phyloP scores from a whole-genome alignment of 768 basidiomycete genomes.

The Boletus sp. region DNA sequence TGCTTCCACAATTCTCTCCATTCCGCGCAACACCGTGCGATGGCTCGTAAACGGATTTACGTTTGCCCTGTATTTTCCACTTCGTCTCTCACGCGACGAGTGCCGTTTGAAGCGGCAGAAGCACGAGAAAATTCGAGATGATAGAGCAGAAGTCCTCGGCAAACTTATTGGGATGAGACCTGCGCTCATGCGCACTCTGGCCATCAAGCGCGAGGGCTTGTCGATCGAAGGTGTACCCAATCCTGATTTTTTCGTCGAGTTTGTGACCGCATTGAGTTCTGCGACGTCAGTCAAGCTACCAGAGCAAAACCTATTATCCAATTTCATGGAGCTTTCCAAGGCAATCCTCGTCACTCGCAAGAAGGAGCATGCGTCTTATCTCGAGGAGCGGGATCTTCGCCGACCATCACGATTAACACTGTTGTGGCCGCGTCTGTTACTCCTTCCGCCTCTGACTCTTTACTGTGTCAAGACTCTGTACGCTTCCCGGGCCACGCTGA shows the following conservation, averaged over 20 bases:
- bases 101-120: slow-evolving; percentile 55
- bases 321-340: slow-evolving; percentile 17
- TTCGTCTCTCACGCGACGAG: slow-evolving; percentile 65
- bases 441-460: slow-evolving; percentile 67
- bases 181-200: slow-evolving; percentile 36
- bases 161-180: slow-evolving; percentile 54
- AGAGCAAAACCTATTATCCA: slow-evolving; percentile 8
- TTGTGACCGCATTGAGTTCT: slow-evolving; percentile 18
- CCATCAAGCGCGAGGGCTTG: slow-evolving; percentile 2
- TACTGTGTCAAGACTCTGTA: slow-evolving; percentile 51
- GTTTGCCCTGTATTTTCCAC: slow-evolving; percentile 41
- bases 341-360: slow-evolving; percentile 27
- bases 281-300: slow-evolving; percentile 14
- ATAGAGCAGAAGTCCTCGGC: slow-evolving; percentile 67
- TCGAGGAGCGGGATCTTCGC: slow-evolving; percentile 41
- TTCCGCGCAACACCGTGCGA: slow-evolving; percentile 6
- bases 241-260: slow-evolving; percentile 19
- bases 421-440: slow-evolving; percentile 77
- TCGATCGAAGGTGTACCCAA: slow-evolving; percentile 1
- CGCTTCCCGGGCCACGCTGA: slow-evolving; percentile 55
- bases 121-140: slow-evolving; percentile 62
- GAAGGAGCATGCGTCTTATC: slow-evolving; percentile 27
- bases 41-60: slow-evolving; percentile 11
- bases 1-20: slow-evolving; percentile 7
- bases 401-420: slow-evolving; percentile 68